Evolutionary conservation across 768 basidiomycete genomes (phyloP), one percentile per base, ranked within the genome.

Genomic region (Kwoniella mangroviensis): DNA sequence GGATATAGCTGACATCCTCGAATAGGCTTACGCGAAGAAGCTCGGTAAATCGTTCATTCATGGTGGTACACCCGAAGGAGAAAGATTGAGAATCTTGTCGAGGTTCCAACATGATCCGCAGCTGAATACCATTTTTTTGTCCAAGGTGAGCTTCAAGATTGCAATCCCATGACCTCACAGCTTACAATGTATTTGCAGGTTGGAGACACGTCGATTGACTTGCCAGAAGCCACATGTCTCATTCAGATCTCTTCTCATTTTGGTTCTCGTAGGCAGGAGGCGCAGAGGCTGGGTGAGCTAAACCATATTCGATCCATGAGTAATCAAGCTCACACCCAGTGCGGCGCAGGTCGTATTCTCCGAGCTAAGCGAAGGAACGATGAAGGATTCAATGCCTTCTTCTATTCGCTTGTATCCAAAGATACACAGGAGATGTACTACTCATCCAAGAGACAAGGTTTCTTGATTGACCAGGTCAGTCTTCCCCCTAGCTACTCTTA

Each of bases 361-460:
- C 91, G 97, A 56, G 97, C 97, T 10, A 99, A 99, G 83, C 88
- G 97, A 69, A 88, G 97, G 73, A 99, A 99, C 79, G 97, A 99
- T 78, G 97, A 98, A 84, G 97, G 97, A 1, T 99, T 99, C 86
- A 99, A 99, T 73, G 97, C 97, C 24, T 99, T 98, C 85, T 99
- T 99, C 85, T 99, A 99, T 83, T 98, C 97, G 41, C 89, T 99
- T 7, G 97, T 99, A 42, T 98, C 95, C 26, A 97, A 97, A 84
- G 96, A 98, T 84, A 99, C 96, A 4, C 94, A 97, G 79, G 97
- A 98, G 84, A 98, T 98, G 94, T 99, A 90, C 84, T 99, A 98
- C 87, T 95, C 93, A 82, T 96, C 97, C 3, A 99, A 99, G 84
- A 90, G 97, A 17, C 97, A 98, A 80, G 94, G 98, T 79, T 99